A percentile compares a stretch with the other conserved stretches of the same genome.
These are phyloP conservation scores for Pythium chondricola DNA, from an alignment of 352 stramenopile genomes.

Conservation along the genomic window DNA sequence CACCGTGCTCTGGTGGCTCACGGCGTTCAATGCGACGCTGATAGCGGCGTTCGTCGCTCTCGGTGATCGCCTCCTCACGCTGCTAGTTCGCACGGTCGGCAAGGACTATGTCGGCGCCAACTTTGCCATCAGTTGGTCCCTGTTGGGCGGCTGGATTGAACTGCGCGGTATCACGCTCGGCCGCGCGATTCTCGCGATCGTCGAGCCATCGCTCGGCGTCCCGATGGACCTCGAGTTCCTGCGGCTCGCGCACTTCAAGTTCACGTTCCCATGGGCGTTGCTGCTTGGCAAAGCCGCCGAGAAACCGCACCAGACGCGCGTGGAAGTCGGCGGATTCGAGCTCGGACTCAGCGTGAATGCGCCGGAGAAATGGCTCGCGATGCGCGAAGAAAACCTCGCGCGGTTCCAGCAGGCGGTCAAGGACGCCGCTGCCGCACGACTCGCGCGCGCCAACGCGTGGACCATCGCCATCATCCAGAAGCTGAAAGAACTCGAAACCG, in stretches of 20 bases:
- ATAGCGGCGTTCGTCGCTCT: conserved; percentile 27
- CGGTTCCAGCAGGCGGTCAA: conserved; percentile 47
- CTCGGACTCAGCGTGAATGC: conserved; percentile 50
- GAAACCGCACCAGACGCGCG: conserved; percentile 23
- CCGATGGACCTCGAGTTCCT: conserved; percentile 62
- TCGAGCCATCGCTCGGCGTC: conserved; percentile 53
- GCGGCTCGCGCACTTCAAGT: conserved; percentile 39
- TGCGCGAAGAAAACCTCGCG: conserved; percentile 51
- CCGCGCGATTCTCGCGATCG: conserved; percentile 31
- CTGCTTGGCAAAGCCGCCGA: conserved; percentile 1
- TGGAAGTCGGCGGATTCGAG: conserved; percentile 49
- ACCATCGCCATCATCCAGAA: too few species aligned
- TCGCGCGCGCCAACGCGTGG: too few species aligned
- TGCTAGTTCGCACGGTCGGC: conserved; percentile 39
- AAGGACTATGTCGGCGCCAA: conserved; percentile 39
- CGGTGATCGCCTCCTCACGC: conserved; percentile 59
- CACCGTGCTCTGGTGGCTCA: conserved; percentile 25
- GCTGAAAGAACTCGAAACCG: too few species aligned
- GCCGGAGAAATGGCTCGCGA: conserved; percentile 76
- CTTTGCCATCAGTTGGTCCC: conserved; percentile 56
- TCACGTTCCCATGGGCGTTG: conserved; percentile 46
- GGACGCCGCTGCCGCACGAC: too few species aligned
- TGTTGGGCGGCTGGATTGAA: conserved; percentile 51
- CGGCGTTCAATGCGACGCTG: conserved; percentile 9
- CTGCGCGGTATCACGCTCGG: conserved; percentile 49